Evolutionary conservation across 2,329 filamentous ascomycete genomes (phyloP), one percentile per base, ranked within the genome.

Genomic region (Ilyonectria destructans): DNA sequence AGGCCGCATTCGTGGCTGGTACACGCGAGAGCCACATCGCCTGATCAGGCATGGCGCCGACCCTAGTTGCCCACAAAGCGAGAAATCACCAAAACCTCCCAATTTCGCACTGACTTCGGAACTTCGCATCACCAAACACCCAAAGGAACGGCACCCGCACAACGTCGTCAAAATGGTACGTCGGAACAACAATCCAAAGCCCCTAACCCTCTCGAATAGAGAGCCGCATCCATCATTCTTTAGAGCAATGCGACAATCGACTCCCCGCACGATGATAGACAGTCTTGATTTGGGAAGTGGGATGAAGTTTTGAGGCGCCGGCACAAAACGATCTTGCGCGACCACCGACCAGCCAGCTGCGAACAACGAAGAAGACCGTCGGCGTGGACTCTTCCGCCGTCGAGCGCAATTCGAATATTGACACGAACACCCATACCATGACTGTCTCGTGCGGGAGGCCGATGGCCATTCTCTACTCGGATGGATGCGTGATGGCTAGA

Each of bases 151-250:
- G 80, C 80, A 82, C 78, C 51, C 80, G 73, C 80, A 81, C 77
- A 82, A 77, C 78, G 82, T 83, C 83, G 84, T 82, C 84, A 86
- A 85, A 81, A 86, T 86, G 84, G 84, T 83, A 82, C 69, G 82
- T 82, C 74, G 64, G 26, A 57, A 56, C 72, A 70, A 43, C 71
- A 74, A 66, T 29, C 69, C 60, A 73, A 65, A 71, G 63, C 55
- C 65, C 56, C 43, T 59, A 61, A 31, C 65, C 37, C 59, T 56
- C 60, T 63, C 55, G 37, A 46, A 73, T 59, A 31, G 54, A 55
- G 31, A 61, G 69, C 52, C 48, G 62, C 21, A 33, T 35, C 31
- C 19, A 45, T 43, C 37, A 15, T 67, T 63, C 43, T 62, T 55
- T 67, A 69, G 65, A 70, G 66, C 64, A 57, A 71, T 71, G 70